Evolutionary conservation across 805 yeast genomes (phyloP), one percentile per base, ranked within the genome.

Genomic region (Saccharomycopsis fodiens): DNA sequence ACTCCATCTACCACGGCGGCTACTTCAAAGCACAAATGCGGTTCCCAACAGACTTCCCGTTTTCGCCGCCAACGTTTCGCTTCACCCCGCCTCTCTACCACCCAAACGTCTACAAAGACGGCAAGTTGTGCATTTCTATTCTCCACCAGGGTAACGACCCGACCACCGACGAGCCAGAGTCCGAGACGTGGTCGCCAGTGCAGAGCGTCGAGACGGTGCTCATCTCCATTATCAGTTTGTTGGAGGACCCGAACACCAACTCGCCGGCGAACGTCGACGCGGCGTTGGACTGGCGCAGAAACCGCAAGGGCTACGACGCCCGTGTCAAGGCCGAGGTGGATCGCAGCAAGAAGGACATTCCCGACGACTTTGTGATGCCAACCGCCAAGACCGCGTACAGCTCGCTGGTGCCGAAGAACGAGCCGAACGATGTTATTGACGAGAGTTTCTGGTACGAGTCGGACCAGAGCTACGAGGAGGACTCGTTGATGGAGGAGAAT

Each of bases 211-310:
- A 91, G 65, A 72, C 85, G 27, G 96, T 91, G 7, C 73, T 91
- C 57, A 83, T 91, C 45, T 85, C 95, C 29, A 89, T 91, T 53
- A 84, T 91, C 16, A 87, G 96, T 6, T 72, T 91, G 43, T 73
- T 91, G 56, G 95, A 88, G 58, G 97, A 91, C 62, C 97, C 97
- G 44, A 91, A 91, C 66, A 82, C 85, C 48, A 76, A 79, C 50
- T 85, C 96, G 1, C 97, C 97, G 4, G 97, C 97, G 4, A 91
- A 91, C 63, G 89, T 91, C 42, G 97, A 91, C 63, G 97, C 97
- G 15, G 85, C 95, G 16, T 87, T 88, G 37, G 85, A 84, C 56
- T 88, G 86, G 76, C 74, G 95, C 57, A 86, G 85, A 57, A 77
- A 83, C 62, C 81, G 82, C 23, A 86, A 80, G 21, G 79, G 76